Conservation (phyloP, 106 monocot species). For the Dendrobium chrysotoxum region DNA sequence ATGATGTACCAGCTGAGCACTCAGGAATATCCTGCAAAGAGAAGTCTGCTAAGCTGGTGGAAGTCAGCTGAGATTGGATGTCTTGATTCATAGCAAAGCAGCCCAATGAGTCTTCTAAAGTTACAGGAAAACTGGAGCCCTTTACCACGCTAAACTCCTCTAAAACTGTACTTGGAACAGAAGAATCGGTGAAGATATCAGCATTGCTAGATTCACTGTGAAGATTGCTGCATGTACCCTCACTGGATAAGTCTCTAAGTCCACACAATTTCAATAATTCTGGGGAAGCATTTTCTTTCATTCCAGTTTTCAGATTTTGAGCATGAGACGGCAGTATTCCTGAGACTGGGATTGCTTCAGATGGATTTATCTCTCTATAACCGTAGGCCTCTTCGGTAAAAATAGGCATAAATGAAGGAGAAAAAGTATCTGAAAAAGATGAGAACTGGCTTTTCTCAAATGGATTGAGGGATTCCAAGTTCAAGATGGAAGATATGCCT, state of each 20-base stretch:
- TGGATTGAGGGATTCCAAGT: constrained; percentile 19
- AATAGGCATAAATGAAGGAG: constrained; percentile 18
- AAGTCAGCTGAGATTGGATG: constrained; percentile 53
- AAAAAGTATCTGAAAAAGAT: constrained; percentile 16
- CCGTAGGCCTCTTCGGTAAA: constrained; percentile 33
- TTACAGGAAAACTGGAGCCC: constrained; percentile 27
- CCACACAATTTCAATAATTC: constrained; percentile 32
- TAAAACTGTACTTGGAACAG: constrained; percentile 19
- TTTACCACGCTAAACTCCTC: constrained; percentile 20
- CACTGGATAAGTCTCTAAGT: constrained; percentile 30
- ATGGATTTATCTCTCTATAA: constrained; percentile 25
- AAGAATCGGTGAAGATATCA: constrained; percentile 16
- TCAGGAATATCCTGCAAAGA: constrained; percentile 48
- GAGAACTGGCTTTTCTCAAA: constrained; percentile 27
- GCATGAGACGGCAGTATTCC: constrained; percentile 23
- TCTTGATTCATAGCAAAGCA: constrained; percentile 42
- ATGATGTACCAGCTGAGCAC: constrained; percentile 49
- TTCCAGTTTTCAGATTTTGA: constrained; percentile 18
- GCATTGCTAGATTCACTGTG: constrained; percentile 25
- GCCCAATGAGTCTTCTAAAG: constrained; percentile 22
- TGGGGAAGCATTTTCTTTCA: constrained; percentile 20
- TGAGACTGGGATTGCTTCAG: constrained; percentile 12
- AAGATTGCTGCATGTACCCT: constrained; percentile 27
- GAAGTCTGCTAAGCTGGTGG: constrained; percentile 38
- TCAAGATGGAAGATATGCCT: constrained; percentile 43